phyloP scores from a whole-genome alignment of 805 yeast genomes.

The Teunomyces pallodes region DNA sequence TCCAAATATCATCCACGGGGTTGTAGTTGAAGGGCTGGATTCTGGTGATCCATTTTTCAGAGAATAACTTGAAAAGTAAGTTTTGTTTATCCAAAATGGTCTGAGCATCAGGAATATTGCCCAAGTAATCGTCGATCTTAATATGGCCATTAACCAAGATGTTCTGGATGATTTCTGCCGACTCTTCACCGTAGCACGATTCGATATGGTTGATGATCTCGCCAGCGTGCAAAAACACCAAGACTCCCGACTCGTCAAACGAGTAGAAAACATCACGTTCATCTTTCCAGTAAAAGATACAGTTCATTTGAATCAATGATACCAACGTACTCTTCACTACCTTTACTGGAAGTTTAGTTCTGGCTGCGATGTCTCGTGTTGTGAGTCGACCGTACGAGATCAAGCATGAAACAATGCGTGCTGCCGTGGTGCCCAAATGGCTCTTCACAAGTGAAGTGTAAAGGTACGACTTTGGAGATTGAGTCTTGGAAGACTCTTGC shows the following conservation, averaged over 20 bases:
- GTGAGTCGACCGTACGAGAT: constrained; percentile 67
- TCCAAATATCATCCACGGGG: constrained; percentile 41
- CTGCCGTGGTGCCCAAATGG: constrained; percentile 72
- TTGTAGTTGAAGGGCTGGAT: constrained; percentile 29
- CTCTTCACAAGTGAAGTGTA: constrained; percentile 51
- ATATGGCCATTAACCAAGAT: constrained; percentile 69
- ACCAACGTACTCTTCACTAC: constrained; percentile 67
- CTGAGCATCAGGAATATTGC: constrained; percentile 20
- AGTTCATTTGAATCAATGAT: constrained; percentile 73
- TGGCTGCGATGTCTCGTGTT: constrained; percentile 49
- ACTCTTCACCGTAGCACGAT: constrained; percentile 39
- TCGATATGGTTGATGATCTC: constrained; percentile 60
- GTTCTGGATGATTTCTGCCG: constrained; percentile 66
- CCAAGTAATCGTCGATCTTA: constrained; percentile 47
- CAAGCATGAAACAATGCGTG: constrained; percentile 56
- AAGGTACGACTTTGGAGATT: constrained; percentile 61
- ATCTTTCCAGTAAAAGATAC: constrained; percentile 66
- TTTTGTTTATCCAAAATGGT: constrained; percentile 20
- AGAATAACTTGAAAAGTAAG: constrained; percentile 25
- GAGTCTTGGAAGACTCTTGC: constrained; percentile 40
- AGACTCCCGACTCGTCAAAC: constrained; percentile 62
- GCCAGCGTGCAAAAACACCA: constrained; percentile 70
- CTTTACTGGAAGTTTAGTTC: constrained; percentile 46
- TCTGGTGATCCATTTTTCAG: constrained; percentile 37
- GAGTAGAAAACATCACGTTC: constrained; percentile 46